Evolutionary conservation across 2,329 filamentous ascomycete species (phyloP).

Genomic region (Fusarium fracticaudum): DNA sequence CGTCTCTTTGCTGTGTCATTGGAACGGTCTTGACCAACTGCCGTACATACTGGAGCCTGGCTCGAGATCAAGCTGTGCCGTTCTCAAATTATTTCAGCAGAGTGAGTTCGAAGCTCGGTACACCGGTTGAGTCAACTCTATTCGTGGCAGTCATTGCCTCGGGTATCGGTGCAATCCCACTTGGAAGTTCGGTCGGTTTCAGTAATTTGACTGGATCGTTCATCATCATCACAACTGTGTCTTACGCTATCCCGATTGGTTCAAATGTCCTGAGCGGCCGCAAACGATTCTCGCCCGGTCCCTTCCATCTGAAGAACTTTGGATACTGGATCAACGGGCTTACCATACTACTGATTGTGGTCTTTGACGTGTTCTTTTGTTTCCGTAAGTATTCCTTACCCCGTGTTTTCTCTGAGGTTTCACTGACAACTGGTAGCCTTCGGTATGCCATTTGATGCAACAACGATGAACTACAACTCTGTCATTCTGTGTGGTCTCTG

Average conservation of each 20-base stretch:
- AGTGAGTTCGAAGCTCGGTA: constrained; percentile 30
- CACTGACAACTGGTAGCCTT: constrained; percentile 26
- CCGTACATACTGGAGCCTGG: constrained; percentile 37
- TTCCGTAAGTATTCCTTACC: constrained; percentile 32
- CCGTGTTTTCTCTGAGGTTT: accelerated
- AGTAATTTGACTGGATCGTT: constrained; percentile 42
- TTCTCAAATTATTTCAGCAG: constrained; percentile 29
- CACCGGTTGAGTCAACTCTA: constrained; percentile 35
- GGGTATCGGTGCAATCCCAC: constrained; percentile 38
- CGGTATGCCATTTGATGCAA: constrained; percentile 32
- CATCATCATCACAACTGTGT: constrained; percentile 42
- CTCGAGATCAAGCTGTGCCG: constrained; percentile 39
- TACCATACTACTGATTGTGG: constrained; percentile 22
- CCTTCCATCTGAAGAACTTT: constrained; percentile 22
- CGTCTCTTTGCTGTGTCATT: constrained; percentile 34
- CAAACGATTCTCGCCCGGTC: constrained; percentile 20
- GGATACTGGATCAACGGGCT: constrained; percentile 30
- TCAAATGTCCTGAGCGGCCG: constrained; percentile 32
- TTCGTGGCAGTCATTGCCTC: constrained; percentile 40
- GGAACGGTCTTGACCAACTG: constrained; percentile 41
- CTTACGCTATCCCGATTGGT: constrained; percentile 37
- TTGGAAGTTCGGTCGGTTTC: constrained; percentile 40
- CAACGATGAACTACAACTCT: constrained; percentile 42
- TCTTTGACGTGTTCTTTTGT: constrained; percentile 42
- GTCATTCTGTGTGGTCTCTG: constrained; percentile 33